Conservation (phyloP, 2,329 filamentous ascomycete species). For the Aureobasidium leucospermi region DNA sequence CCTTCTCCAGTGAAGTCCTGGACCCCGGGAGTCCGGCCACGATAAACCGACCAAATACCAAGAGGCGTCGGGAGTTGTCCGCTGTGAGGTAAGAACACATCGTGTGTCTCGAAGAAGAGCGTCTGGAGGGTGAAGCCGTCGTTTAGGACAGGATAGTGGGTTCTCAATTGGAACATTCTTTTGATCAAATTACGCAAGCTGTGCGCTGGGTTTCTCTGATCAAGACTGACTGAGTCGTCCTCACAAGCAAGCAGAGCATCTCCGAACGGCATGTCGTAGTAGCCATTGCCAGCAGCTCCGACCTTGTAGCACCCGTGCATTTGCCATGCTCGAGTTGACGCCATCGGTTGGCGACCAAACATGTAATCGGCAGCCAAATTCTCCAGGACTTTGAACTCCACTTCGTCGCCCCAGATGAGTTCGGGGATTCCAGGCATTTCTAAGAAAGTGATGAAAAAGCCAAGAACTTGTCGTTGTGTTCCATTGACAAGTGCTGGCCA, state of each 20-base stretch:
- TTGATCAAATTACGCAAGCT: conserved; percentile 55
- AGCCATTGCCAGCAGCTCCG: conserved; percentile 41
- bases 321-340: conserved; percentile 54
- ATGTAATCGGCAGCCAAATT: conserved; percentile 56
- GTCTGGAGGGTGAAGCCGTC: conserved; percentile 51
- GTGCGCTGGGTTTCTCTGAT: conserved; percentile 56
- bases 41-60: conserved; percentile 54
- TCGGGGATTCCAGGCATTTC: conserved; percentile 55
- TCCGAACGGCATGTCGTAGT: conserved; percentile 51
- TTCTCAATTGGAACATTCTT: conserved; percentile 53
- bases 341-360: conserved; percentile 57
- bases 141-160: conserved; percentile 50
- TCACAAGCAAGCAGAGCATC: conserved; percentile 48
- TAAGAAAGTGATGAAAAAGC: conserved; percentile 51
- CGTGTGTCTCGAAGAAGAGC: conserved; percentile 49
- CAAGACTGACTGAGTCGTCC: conserved; percentile 50
- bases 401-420: conserved; percentile 58
- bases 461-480: conserved; percentile 50
- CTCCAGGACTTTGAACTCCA: conserved; percentile 57
- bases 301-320: conserved; percentile 57
- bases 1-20: conserved; percentile 41
- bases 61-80: conserved; percentile 47
- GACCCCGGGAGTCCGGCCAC: conserved; percentile 40
- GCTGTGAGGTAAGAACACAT: conserved; percentile 46
- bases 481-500: conserved; percentile 55